Base-by-base conservation (phyloP, 2,329 filamentous ascomycete species). In the Aspergillus sp. region DNA sequence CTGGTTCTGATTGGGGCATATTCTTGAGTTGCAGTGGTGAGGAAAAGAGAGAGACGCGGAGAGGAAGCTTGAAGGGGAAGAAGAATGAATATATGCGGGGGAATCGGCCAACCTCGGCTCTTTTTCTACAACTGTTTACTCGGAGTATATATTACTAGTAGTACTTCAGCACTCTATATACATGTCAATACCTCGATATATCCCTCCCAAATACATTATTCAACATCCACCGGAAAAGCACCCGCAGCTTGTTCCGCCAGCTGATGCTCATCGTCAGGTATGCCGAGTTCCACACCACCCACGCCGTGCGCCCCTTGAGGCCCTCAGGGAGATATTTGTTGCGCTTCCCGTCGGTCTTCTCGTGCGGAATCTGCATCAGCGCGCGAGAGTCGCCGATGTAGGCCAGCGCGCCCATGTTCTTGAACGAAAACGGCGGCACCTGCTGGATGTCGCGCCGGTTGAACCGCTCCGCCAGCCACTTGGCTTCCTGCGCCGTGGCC, bases 341-440 rank as follows among this genome's bases (percentile, higher is more conserved):
- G 26, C 38, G 15, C 15, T 36, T 27, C 27, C 39, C 38, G 8
- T 32, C 36, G n/a, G n/a, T n/a, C 3, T 38, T 30, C 10, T 52
- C 44, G 5, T 56, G 49, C 1, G 61, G 60, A 10, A 64, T 53
- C 46, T 78, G 74, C 53, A 78, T 63, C 31, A 78, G 53, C 0
- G 72, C 74, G 20, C 68, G 71, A 48, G 68, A 70, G 16, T 68
- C 67, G 0, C 74, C 74, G 12, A 78, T 63, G 33, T 78, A 78
- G 0, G 74, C 74, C 58, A 79, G 61, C 3, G 72, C 67, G 2
- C 74, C 74, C 33, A 77, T 50, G 39, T 77, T 69, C 19, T 63
- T 66, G 56, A 71, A 78, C 1, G 64, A 67, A 48, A 78, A 78
- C 4, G 60, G 51, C 1, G 49, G 36, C 2, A 41, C 39, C 3